A percentile compares a stretch with the other conserved stretches of the same genome.
Evolutionary conservation across 371 early-diverging fungal species (phyloP).

Genomic region (Mucor velutinosus): DNA sequence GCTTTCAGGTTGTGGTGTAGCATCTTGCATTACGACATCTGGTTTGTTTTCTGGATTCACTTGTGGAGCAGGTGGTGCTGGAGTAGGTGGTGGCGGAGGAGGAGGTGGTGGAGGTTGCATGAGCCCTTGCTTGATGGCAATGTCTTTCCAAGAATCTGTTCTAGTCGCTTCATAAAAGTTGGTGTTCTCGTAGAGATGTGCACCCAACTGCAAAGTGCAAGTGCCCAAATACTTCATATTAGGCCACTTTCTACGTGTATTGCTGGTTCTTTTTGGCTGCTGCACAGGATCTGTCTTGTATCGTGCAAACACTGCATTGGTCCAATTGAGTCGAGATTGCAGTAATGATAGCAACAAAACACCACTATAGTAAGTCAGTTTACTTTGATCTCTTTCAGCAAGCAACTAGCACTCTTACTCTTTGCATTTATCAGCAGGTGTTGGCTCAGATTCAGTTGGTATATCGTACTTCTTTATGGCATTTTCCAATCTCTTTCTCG

Average conservation of each 20-base stretch:
- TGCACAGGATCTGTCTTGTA: slow-evolving; percentile 40
- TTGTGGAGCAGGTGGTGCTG: neutral
- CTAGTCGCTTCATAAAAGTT: slow-evolving; percentile 45
- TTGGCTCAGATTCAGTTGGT: slow-evolving; percentile 18
- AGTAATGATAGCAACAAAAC: slow-evolving; percentile 40
- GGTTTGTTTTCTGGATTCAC: neutral
- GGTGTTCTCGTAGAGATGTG: slow-evolving; percentile 44
- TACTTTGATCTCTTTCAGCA: neutral
- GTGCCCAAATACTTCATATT: slow-evolving; percentile 40
- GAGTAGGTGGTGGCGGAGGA: neutral
- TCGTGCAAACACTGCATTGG: slow-evolving; percentile 36
- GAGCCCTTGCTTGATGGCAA: slow-evolving; percentile 7
- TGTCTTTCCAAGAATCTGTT: slow-evolving; percentile 26
- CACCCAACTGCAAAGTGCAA: slow-evolving; percentile 39
- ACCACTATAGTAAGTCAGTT: slow-evolving; percentile 15
- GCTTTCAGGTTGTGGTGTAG: neutral
- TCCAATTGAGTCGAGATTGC: slow-evolving; percentile 51
- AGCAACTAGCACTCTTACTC: slow-evolving; percentile 9
- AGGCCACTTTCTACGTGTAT: slow-evolving; percentile 45
- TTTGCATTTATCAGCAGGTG: neutral
- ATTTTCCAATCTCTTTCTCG: slow-evolving; percentile 33
- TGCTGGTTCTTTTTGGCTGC: slow-evolving; percentile 38
- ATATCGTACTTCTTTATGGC: slow-evolving; percentile 29
- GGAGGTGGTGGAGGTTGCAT: neutral
- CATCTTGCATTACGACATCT: neutral